Base-by-base conservation (phyloP, 164 flowering plant species). In the Hamamelis virginiana region DNA sequence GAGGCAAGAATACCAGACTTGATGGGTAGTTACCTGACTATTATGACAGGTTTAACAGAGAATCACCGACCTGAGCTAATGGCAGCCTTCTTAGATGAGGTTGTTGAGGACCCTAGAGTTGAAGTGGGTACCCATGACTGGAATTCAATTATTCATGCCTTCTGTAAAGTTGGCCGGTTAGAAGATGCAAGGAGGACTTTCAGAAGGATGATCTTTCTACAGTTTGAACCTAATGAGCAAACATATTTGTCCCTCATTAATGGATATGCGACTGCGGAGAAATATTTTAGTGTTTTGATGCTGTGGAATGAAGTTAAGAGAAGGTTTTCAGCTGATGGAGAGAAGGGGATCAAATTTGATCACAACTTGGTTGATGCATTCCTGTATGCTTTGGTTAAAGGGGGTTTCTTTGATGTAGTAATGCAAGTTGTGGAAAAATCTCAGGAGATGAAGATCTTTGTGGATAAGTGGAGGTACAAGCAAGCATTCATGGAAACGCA, bases 401-500 rank as follows among this genome's bases (percentile, higher is more conserved):
- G 99, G 14, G 98, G 99, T 47, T 95, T 87, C 85, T 95, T 95
- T 74, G 99, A 95, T 72, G 91, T 95, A 0, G 98, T 84, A 55
- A 95, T 95, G 97, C 94, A 95, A 83, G 94, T 92, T 70, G 96
- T 86, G 57, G 94, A 90, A 73, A 92, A 85, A 77, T 80, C 93
- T 59, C 90, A 84, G 77, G 96, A 92, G 73, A 79, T 82, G 91
- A 95, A 87, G 71, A 81, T 95, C 25, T 91, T 88, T 77, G 91
- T 95, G 50, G 98, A 95, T 73, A 95, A 95, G 79, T 91, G 99
- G 99, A 87, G 89, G 74, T 90, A 91, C 77, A 95, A 95, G 76
- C 99, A 92, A 77, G 98, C 91, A 27, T 95, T 87, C 78, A 95
- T 95, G 96, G 99, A 95, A 83, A 86, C 65, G 10, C 98, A 95